A percentile compares a stretch with the other conserved stretches of the same genome.
Conservation (phyloP, 192 early-diverging fungal genomes). For the Borealophlyctis nickersoniae region DNA sequence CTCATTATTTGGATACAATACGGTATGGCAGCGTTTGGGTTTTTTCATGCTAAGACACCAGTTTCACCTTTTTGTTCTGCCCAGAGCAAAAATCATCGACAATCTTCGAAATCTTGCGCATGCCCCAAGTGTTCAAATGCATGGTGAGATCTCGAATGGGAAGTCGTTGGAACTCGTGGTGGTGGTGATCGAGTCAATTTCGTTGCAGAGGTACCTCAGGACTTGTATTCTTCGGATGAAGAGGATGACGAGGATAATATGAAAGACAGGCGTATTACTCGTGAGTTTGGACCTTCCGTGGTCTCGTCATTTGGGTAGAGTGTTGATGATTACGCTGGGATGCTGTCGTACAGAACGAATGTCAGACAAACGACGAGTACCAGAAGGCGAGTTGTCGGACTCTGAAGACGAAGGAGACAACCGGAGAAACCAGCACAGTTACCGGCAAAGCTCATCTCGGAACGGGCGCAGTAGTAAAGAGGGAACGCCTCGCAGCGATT, state of each 20-base stretch:
- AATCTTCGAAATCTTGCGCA: conserved; percentile 80
- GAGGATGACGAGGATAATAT: conserved; percentile 60
- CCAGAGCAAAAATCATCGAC: conserved; percentile 68
- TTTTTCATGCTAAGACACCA: background rate
- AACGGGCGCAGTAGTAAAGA: too few relatives aligned
- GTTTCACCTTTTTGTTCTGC: too few relatives aligned
- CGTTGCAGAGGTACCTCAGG: conserved; percentile 67
- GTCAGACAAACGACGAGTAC: conserved; percentile 61
- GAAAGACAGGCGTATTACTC: conserved; percentile 51
- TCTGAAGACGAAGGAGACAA: conserved; percentile 66
- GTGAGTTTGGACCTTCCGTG: conserved; percentile 39
- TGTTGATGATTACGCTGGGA: background rate
- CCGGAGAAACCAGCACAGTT: conserved; percentile 29
- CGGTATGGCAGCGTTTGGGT: conserved; percentile 43
- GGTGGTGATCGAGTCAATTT: too few relatives aligned
- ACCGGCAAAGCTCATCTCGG: too few relatives aligned
- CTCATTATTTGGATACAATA: conserved; percentile 75
- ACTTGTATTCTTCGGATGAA: conserved; percentile 67
- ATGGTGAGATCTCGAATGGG: conserved; percentile 43
- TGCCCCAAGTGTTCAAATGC: conserved; percentile 96
- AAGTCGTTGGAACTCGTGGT: background rate
- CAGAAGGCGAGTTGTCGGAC: conserved; percentile 73
- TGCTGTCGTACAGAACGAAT: conserved; percentile 44
- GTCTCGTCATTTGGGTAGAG: background rate
- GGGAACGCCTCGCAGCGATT: too few relatives aligned